Evolutionary conservation across 1,284 basidiomycete species (phyloP).

Genomic region (Leucoagaricus sp.): DNA sequence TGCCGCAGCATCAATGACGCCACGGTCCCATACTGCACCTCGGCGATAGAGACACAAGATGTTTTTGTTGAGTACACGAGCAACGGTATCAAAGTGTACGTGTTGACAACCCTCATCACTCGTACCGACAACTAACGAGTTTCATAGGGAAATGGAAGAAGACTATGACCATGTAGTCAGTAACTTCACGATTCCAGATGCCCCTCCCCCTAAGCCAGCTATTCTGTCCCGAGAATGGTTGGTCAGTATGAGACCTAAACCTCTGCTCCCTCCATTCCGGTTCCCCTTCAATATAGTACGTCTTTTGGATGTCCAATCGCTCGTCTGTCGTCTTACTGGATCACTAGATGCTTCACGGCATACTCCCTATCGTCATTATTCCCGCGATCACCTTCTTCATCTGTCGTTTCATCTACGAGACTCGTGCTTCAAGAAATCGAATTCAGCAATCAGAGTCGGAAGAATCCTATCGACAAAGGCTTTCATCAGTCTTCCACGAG

Average conservation of each 20-base stretch:
- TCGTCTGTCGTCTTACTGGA: background rate
- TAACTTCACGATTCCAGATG: conserved; percentile 43
- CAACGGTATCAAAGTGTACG: conserved; percentile 67
- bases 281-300: conserved; percentile 79
- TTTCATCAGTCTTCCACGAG: conserved; percentile 54
- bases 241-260: conserved; percentile 34
- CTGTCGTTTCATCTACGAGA: conserved; percentile 52
- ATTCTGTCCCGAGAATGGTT: conserved; percentile 50
- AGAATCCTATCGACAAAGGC: conserved; percentile 36
- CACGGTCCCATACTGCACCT: conserved; percentile 83
- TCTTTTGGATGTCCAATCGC: conserved; percentile 14
- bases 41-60: conserved; percentile 72
- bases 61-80: conserved; percentile 61
- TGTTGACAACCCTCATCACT: background rate
- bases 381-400: conserved; percentile 51
- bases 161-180: conserved; percentile 58
- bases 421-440: conserved; percentile 57
- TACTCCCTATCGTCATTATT: conserved; percentile 69
- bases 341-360: conserved; percentile 49
- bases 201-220: conserved; percentile 41
- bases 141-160: conserved; percentile 54
- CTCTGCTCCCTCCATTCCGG: conserved; percentile 60
- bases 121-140: conserved; percentile 7
- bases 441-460: conserved; percentile 61
- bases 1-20: conserved; percentile 61